Evolutionary conservation across 495 filamentous ascomycete species (phyloP), one percentile per base, ranked within the genome.

Genomic region (Hapsidospora chrysogenum): DNA sequence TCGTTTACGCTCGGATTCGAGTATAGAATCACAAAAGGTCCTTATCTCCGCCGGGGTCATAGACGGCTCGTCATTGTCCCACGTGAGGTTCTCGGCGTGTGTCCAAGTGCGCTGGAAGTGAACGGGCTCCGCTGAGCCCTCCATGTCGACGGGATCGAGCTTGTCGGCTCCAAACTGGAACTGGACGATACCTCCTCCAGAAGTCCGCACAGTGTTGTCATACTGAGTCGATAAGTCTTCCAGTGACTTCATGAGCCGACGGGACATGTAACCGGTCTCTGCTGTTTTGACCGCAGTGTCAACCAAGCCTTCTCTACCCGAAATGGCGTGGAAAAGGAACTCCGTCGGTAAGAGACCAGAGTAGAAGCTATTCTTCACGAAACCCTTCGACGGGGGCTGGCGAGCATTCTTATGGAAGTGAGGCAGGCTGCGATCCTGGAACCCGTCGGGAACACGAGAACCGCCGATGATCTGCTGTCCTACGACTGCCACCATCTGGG

Each of bases 231-330:
- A 89, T 6, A 96, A 62, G 68, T 97, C 89, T 50, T 97, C 89
- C 23, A 97, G 63, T 0, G 82, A 89, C 58, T 97, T 97, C 89
- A 97, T 96, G 53, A 97, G 54, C 28, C 89, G 78, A 59, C 89
- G 75, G 40, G 86, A 95, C 92, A 97, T 97, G 60, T 97, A 97
- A 36, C 89, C 89, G 4, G 89, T 97, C 56, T 97, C 89, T 18
- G 89, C 89, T 11, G 89, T 97, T 63, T 97, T 97, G 58, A 97
- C 89, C 21, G 89, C 89, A n/a, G 89, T 97, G 72, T 97, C 89
- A 45, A 97, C 86, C 41, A 97, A 63, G 70, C 89, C 89, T 73
- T 94, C 89, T 74, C 89, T 80, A 50, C 89, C 89, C 28, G 83
- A 89, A 61, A 96, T 94, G 40, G 89, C 89, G 66, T 97, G 89